Conservation (phyloP, 306 rosid genomes). For the Castanospermum australe region DNA sequence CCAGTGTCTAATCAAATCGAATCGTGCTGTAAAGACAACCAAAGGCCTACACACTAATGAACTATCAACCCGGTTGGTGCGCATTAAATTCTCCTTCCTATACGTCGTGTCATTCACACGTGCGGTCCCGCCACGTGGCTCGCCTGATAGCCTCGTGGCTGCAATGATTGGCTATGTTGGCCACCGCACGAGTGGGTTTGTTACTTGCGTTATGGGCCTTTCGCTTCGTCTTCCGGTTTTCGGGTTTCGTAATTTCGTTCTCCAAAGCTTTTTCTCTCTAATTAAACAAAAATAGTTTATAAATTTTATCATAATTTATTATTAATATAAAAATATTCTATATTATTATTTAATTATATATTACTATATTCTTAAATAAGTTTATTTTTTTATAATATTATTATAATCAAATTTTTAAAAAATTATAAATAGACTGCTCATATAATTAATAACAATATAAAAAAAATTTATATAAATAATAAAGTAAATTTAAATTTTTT, state of each 20-base stretch:
- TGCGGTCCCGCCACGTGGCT: constrained; percentile 39
- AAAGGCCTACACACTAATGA: constrained; percentile 13
- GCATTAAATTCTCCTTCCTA: constrained; percentile 21
- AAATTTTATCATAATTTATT: no score
- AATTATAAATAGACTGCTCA: no score
- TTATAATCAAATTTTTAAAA: no score
- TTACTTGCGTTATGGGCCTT: background rate
- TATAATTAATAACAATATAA: no score
- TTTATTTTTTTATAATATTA: no score
- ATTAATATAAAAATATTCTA: no score
- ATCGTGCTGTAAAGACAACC: constrained; percentile 34
- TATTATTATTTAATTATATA: no score
- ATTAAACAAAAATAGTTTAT: no score
- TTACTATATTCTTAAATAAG: no score
- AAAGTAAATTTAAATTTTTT: no score
- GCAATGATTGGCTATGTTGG: constrained; percentile 56
- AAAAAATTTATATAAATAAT: no score
- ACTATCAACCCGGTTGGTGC: constrained; percentile 31
- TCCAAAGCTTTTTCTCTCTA: no score
- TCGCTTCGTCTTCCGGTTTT: background rate
- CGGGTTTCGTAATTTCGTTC: background rate
- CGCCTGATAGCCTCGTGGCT: constrained; percentile 10
- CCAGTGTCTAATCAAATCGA: constrained; percentile 45
- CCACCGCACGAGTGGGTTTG: constrained; percentile 61
- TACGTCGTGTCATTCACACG: constrained; percentile 50